Base-by-base conservation (phyloP, 371 early-diverging fungal species). In the Actinomucor elegans region DNA sequence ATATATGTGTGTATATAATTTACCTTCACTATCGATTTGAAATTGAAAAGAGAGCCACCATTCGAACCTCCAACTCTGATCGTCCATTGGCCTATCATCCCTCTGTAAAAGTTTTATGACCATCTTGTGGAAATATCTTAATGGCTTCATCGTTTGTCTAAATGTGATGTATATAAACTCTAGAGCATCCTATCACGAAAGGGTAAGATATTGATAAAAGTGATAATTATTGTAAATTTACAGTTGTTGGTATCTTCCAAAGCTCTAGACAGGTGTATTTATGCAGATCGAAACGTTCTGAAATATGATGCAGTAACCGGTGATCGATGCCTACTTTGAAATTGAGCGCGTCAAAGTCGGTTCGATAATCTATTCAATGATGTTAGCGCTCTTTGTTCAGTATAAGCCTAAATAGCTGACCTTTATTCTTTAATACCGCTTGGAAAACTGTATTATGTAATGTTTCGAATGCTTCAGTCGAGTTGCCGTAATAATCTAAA, bases 401-500 rank as follows among this genome's bases (percentile, higher is more conserved):
- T 24, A 33, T 10, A 4, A 15, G 9, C 4, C 4, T 24, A n/a
- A n/a, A n/a, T n/a, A n/a, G n/a, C n/a, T 20, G 48, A 48, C 46
- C 32, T n/a, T 42, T 12, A 14, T 20, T 17, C 5, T 48, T 37
- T 7, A 32, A 35, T 20, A 35, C 45, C 1, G 63, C 61, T 3
- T 59, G 46, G 36, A 70, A 70, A 20, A 70, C 15, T 2, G 60
- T 54, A 23, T 33, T 27, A 36, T 55, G 54, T 8, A 69, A 47
- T 0, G 57, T 52, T 9, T 48, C 33, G 14, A 20, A 32, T 1
- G 51, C 54, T 27, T 59, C 27, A 15, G 26, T 5, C 12, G 42
- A 49, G 15, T 46, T 18, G 4, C 43, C 36, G 41, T 59, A 48
- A 28, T 58, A 62, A 9, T 33, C 33, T 21, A 66, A 29, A 3